Base-by-base conservation (phyloP, 148 eudicot genomes). In the Diospyros lotus region DNA sequence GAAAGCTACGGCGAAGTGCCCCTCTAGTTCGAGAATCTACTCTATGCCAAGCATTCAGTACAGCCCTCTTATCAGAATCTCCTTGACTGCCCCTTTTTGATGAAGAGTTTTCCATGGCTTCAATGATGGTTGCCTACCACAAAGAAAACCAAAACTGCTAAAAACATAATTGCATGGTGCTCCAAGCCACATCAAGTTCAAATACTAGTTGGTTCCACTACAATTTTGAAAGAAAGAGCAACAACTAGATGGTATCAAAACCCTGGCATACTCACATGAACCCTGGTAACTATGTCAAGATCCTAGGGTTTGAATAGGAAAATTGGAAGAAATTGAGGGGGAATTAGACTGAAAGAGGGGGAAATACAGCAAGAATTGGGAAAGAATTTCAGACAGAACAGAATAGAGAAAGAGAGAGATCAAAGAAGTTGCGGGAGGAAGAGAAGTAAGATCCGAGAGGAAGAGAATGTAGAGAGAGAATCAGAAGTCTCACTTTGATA, bases 21-120 rank as follows among this genome's bases (percentile, higher is more conserved):
- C 92, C 96, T 81, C 98, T 89, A 15, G 98, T 92, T 71, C 92
- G 84, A 75, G 88, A 84, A 85, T 90, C 92, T 50, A 94, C 87
- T 77, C 96, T 86, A 73, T 92, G 96, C 98, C 98, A 94, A 52
- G 96, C 98, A 74, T 86, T 86, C 83, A 94, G 58, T 63, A 86
- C 94, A 68, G 86, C 91, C 84, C 85, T 79, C 73, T 92, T 94
- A 58, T 94, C 97, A 80, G 81, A 69, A 85, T 86, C 87, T 48
- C 83, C 77, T 65, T 78, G 86, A 28, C 76, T 74, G 80, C 84
- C 89, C 74, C 78, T 88, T 86, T 86, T 86, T 4, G 81, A 70
- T 51, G 89, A 79, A 44, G 85, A 80, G 51, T 44, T 76, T 75
- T 80, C 81, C 51, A 77, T 67, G 71, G 87, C 83, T 75, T 82